Evolutionary conservation across 306 rosid species (phyloP).

Genomic region (Glycine soja): DNA sequence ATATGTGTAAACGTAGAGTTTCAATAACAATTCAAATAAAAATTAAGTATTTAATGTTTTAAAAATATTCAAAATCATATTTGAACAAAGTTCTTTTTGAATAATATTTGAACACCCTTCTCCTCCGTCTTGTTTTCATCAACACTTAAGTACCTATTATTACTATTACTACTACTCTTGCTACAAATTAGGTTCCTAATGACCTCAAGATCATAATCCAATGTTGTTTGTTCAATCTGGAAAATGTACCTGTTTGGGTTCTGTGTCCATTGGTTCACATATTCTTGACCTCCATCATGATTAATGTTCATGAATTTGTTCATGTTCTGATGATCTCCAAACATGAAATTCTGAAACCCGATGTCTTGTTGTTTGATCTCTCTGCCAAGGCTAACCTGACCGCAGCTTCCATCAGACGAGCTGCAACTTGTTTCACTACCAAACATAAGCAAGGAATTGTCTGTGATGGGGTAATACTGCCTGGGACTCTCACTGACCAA

Average conservation of each 20-base stretch:
- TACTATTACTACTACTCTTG: slow-evolving; percentile 30
- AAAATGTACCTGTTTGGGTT: slow-evolving; percentile 41
- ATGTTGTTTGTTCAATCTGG: slow-evolving; percentile 51
- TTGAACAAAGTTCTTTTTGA: slow-evolving; percentile 31
- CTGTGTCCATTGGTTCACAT: slow-evolving; percentile 53
- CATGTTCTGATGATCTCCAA: slow-evolving; percentile 45
- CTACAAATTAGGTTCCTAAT: slow-evolving; percentile 59
- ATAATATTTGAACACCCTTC: slow-evolving; percentile 40
- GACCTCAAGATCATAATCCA: slow-evolving; percentile 61
- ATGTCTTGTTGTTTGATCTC: slow-evolving; percentile 63
- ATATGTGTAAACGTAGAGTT: neutral
- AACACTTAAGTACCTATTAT: slow-evolving; percentile 46
- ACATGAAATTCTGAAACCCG: slow-evolving; percentile 47
- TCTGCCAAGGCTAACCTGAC: slow-evolving; percentile 52
- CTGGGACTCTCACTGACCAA: slow-evolving; percentile 45
- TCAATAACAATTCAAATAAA: neutral
- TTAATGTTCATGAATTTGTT: slow-evolving; percentile 45
- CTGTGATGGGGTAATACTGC: slow-evolving; percentile 50
- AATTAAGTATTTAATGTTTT: no score
- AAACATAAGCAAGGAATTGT: slow-evolving; percentile 54
- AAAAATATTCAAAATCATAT: neutral
- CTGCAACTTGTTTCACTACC: slow-evolving; percentile 81
- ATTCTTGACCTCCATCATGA: slow-evolving; percentile 15
- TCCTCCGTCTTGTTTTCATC: slow-evolving; percentile 66
- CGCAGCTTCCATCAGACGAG: slow-evolving; percentile 79